Percentiles rank a stretch among this genome's conserved stretches.
These are phyloP conservation scores for Saccharum officinarum DNA, from an alignment of 176 grass and related monocot genomes.

Conservation along the genomic window DNA sequence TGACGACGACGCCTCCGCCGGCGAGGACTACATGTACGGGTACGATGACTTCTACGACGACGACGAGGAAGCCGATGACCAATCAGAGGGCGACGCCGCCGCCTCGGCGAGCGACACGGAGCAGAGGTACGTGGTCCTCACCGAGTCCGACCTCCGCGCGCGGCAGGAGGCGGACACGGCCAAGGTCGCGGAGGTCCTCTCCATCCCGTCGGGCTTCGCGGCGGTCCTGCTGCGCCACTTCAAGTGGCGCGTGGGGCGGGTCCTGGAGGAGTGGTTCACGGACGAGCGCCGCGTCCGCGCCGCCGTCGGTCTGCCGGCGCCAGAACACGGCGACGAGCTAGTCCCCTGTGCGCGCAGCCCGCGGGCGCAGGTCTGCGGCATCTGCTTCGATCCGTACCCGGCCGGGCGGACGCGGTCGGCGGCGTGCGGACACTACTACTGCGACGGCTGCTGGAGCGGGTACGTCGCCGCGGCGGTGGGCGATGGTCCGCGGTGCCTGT, in stretches of 20 bases:
- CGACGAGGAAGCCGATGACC: background rate
- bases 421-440: slow-evolving; percentile 15
- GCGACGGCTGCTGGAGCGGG: slow-evolving; percentile 18
- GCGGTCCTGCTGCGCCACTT: background rate
- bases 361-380: background rate
- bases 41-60: background rate
- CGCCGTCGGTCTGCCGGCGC: background rate
- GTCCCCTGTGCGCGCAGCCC: background rate
- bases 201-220: background rate
- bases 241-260: background rate
- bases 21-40: background rate
- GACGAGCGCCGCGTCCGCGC: slow-evolving; percentile 2
- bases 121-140: background rate
- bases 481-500: slow-evolving; percentile 24
- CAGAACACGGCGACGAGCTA: background rate
- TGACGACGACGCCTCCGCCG: background rate
- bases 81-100: background rate
- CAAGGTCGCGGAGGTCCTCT: background rate
- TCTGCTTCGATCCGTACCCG: background rate
- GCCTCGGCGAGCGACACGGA: background rate
- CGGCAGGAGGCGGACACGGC: background rate
- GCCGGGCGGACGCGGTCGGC: background rate
- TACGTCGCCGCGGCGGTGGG: slow-evolving; percentile 18
- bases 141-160: background rate
- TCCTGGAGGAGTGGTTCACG: slow-evolving; percentile 31